phyloP scores from a whole-genome alignment of 495 filamentous ascomycete genomes.

The Neurospora sp. region DNA sequence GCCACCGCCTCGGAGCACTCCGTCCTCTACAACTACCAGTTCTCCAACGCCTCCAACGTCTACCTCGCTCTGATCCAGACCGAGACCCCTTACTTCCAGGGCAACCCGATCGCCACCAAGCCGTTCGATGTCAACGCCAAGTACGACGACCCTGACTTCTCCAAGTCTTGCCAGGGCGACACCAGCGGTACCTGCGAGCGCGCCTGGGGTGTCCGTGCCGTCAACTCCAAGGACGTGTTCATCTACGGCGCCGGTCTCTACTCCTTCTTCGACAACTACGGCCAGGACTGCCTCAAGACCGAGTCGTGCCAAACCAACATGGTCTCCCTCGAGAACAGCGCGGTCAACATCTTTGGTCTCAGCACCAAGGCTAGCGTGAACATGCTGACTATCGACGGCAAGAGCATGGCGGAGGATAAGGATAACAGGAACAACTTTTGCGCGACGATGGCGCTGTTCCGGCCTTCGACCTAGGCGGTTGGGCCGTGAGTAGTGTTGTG shows the following conservation, averaged over 20 bases:
- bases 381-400: constrained; percentile 63
- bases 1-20: constrained; percentile 82
- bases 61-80: constrained; percentile 83
- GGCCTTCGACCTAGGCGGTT: neutral
- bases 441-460: constrained; percentile 59
- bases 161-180: constrained; percentile 47
- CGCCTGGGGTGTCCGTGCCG: constrained; percentile 74
- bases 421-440: constrained; percentile 68
- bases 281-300: constrained; percentile 60
- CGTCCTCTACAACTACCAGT: constrained; percentile 79
- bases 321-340: constrained; percentile 64
- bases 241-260: constrained; percentile 76
- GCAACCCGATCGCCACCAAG: constrained; percentile 64
- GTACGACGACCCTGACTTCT: constrained; percentile 71
- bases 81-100: constrained; percentile 88
- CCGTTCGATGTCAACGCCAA: constrained; percentile 53
- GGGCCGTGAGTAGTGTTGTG: neutral
- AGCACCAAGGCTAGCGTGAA: constrained; percentile 81
- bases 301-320: constrained; percentile 82
- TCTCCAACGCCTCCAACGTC: constrained; percentile 68
- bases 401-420: constrained; percentile 43
- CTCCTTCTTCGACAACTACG: constrained; percentile 82
- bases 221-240: constrained; percentile 55
- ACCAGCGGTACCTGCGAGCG: constrained; percentile 59
- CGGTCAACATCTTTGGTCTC: constrained; percentile 65